phyloP scores from a whole-genome alignment of 306 rosid genomes.

The Spatholobus suberectus region DNA sequence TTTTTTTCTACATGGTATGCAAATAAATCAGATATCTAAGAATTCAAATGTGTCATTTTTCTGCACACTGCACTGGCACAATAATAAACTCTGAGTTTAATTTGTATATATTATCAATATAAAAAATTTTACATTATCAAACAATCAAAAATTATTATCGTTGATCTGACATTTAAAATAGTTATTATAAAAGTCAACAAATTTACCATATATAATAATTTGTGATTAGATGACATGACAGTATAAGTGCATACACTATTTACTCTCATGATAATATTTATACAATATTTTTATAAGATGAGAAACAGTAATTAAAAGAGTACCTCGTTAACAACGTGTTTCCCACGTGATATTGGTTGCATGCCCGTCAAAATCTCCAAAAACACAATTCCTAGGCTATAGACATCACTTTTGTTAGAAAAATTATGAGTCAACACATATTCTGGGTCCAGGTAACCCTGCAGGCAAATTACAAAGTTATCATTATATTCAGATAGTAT shows the following conservation, averaged over 20 bases:
- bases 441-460: slow-evolving; percentile 86
- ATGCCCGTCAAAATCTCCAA: slow-evolving; percentile 69
- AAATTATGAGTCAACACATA: slow-evolving; percentile 69
- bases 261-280: not conserved
- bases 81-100: not conserved
- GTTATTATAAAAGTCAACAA: not conserved
- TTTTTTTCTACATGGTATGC: not conserved
- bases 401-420: slow-evolving; percentile 79
- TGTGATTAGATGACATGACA: not conserved
- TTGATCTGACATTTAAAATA: not conserved
- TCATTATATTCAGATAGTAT: not conserved
- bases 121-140: not conserved
- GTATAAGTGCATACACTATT: not conserved
- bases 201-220: not conserved
- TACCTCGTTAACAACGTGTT: slow-evolving; percentile 78
- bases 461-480: slow-evolving; percentile 31
- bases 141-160: not conserved
- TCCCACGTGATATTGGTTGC: slow-evolving; percentile 72
- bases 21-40: not conserved
- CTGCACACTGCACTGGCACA: not conserved
- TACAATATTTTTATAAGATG: not conserved
- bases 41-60: not conserved
- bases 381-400: slow-evolving; percentile 76
- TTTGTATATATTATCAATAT: not conserved
- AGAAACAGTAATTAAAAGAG: not conserved